Base-by-base conservation (phyloP, 2,329 filamentous ascomycete genomes). In the Dothideomycetes sp. region DNA sequence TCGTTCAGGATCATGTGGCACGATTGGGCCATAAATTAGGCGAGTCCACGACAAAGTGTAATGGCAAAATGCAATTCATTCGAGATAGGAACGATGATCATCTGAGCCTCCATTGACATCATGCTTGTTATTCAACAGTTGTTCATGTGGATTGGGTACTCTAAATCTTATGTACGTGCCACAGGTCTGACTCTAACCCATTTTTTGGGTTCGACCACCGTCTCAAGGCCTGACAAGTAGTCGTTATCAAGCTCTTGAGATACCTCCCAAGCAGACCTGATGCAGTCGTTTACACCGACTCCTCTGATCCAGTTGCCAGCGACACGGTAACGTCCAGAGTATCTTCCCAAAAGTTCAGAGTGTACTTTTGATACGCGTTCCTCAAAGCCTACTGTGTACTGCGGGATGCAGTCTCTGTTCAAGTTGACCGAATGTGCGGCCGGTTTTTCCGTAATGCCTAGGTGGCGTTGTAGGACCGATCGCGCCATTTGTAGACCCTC, bases 341-440 rank as follows among this genome's bases (percentile, higher is more conserved):
- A 93, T 4, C 65, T 62, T 3, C 64, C 45, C 22, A 62, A 55
- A 4, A 85, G 67, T 38, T 79, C 67, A 2, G 61, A 52, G 51
- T 80, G 70, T 1, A 79, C 73, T 2, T 59, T 56, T 16, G 61
- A 63, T 66, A 93, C 76, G 45, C 74, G 71, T 7, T 66, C 60
- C 18, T 74, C 62, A 60, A 96, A 89, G 24, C 86, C 86, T 1
- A 94, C 79, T 1, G 71, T 74, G 59, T 94, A 93, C 63, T 98
- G 91, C 9, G 91, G 89, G 49, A 98, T 91, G 56, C 87, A 94
- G 47, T 91, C 71, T 45, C 67, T 65, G 41, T 78, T 69, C 31
- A 83, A 52, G 43, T 72, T 73, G 12, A 78, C 79, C 44, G 74
- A 67, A 23, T 73, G 72, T n/a, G 78, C 67, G 13, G 69, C 67